These are phyloP conservation scores for Komagataella mondaviorum DNA, from an alignment of 805 yeast species.

Conservation along the genomic window DNA sequence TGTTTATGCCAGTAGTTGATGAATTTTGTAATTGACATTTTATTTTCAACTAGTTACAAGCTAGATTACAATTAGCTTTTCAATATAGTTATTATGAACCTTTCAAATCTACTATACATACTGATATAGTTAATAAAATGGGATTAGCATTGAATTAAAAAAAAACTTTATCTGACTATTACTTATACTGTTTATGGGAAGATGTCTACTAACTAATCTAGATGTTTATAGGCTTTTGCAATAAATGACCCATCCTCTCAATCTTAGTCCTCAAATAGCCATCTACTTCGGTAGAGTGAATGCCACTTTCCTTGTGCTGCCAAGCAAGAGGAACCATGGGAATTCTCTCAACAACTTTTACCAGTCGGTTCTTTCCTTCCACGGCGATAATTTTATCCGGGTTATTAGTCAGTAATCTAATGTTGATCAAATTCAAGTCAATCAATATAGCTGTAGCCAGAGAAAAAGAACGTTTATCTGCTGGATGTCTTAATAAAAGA, in stretches of 20 bases:
- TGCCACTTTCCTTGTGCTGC: constrained; percentile 51
- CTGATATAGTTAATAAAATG: too few species aligned
- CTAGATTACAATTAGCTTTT: too few species aligned
- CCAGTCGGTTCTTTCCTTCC: constrained; percentile 67
- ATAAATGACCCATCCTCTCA: constrained; percentile 93
- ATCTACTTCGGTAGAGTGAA: constrained; percentile 75
- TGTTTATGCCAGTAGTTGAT: too few species aligned
- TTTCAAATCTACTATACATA: too few species aligned
- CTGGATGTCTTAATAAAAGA: constrained; percentile 85
- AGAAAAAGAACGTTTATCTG: constrained; percentile 91
- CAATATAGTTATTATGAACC: too few species aligned
- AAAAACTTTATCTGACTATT: background rate
- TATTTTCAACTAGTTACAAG: too few species aligned
- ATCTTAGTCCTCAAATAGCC: constrained; percentile 89
- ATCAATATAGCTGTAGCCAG: constrained; percentile 85
- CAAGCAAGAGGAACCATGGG: constrained; percentile 97
- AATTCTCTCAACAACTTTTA: constrained; percentile 74
- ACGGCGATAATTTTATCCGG: constrained; percentile 95
- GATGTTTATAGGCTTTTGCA: constrained; percentile 27
- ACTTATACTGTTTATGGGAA: background rate
- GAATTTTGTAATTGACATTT: too few species aligned
- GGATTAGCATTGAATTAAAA: too few species aligned
- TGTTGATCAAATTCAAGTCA: constrained; percentile 64
- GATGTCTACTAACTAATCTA: background rate
- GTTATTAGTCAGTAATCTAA: constrained; percentile 80